Base-by-base conservation (phyloP, 306 rosid genomes). In the Corylus heterophylla region DNA sequence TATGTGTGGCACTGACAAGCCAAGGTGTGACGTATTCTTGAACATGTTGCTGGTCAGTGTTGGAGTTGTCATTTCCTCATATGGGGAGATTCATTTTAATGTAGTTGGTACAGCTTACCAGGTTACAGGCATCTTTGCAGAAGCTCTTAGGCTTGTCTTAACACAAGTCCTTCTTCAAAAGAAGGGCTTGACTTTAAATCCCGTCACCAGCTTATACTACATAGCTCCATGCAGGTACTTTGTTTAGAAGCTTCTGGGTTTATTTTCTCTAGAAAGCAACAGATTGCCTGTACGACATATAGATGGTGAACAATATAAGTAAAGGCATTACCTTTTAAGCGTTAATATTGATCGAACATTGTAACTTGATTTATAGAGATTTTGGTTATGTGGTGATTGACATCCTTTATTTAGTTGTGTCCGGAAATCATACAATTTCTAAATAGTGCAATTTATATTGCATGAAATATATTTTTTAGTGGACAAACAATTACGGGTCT, bases 161-260 rank as follows among this genome's bases (percentile, higher is more conserved):
- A 94, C 98, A 48, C 98, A 94, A 89, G 98, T 91, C 83, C 98
- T 94, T 82, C 85, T 92, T 56, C 97, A 94, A 75, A 94, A 94
- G 86, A 94, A 91, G 89, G 98, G 98, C 80, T 91, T 92, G 90
- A 90, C 85, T 75, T 78, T 94, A 81, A 94, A 94, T 80, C 98
- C 97, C 7, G 86, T 92, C 81, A 94, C 97, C 84, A 94, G 97
- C 88, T 89, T 94, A 80, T 94, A 94, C 80, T 94, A 94, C 78
- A 94, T 94, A 82, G 98, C 98, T 80, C 98, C 98, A 16, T 94
- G 98, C 97, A 94, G 98, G 98, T 94, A 92, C 44, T 62, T 22
- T 85, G 58, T 35, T 66, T 74, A 80, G 69, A 78, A 51, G 54
- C 54, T 47, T 48, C 74, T 70, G 45, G 27, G 5, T 42, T 69